phyloP scores from a whole-genome alignment of 1,284 basidiomycete species.

The Ceratobasidium papillatum region DNA sequence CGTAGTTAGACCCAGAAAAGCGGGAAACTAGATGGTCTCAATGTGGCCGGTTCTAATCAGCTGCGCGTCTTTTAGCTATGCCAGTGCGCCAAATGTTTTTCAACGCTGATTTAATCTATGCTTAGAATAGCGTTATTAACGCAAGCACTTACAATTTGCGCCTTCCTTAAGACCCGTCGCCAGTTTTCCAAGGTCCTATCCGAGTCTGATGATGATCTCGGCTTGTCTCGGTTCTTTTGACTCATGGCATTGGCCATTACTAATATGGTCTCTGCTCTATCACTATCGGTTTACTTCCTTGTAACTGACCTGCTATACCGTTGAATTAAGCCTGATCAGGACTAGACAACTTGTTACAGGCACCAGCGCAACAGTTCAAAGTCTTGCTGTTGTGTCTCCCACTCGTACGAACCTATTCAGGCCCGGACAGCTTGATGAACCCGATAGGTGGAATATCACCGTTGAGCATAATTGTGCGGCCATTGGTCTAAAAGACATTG shows the following conservation, averaged over 20 bases:
- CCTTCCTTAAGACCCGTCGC: constrained; percentile 32
- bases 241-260: constrained; percentile 14
- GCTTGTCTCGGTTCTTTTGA: constrained; percentile 9
- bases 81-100: constrained; percentile 1
- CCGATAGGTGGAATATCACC: too few species aligned
- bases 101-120: too few species aligned
- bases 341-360: too few species aligned
- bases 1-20: not conserved
- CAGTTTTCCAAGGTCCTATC: constrained; percentile 16
- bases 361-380: too few species aligned
- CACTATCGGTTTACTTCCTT: not conserved
- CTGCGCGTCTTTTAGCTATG: constrained; percentile 20
- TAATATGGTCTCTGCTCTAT: constrained; percentile 7
- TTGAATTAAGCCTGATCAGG: constrained; percentile 58
- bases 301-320: not conserved
- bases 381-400: too few species aligned
- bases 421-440: too few species aligned
- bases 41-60: too few species aligned
- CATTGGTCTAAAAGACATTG: too few species aligned
- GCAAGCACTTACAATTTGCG: constrained; percentile 33
- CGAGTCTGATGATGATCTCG: not conserved
- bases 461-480: too few species aligned
- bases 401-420: too few species aligned
- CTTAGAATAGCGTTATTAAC: too few species aligned
- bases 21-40: not conserved